Base-by-base conservation (phyloP, 164 flowering plant species). In the Malania oleifera region DNA sequence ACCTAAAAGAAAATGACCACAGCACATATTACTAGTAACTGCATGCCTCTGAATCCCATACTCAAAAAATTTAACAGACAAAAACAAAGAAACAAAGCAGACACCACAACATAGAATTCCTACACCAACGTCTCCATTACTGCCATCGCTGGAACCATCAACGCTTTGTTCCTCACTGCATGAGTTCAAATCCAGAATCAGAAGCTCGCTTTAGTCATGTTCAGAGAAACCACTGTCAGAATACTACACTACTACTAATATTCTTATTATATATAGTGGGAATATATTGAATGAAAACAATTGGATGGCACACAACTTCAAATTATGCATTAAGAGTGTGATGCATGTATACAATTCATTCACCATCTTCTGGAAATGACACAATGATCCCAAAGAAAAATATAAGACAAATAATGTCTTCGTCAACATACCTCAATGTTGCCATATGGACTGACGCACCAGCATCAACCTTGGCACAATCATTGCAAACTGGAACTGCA, bases 391-490 rank as follows among this genome's bases (percentile, higher is more conserved):
- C 5, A 14, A 18, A 3, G 35, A 27, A 12, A 24, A 5, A 27
- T 25, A 34, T 49, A 26, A 49, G 14, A 24, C 1, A 17, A 25
- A 15, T 27, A 25, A 48, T 48, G 23, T 49, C 20, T 49, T 51
- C 35, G 45, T 59, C 23, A 35, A 67, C 67, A 57, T 31, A 75
- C 80, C 76, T 75, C 51, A 67, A 54, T 40, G 60, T 28, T 14
- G 20, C 11, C 35, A 27, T 50, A 57, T 10, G 11, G 38, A 57
- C 48, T 41, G 50, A n/a, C 13, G 24, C 60, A 15, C 60, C 18
- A 1, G 35, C 50, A 57, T n/a, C 14, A 27, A n/a, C 19, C 60
- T 57, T 50, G 18, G 35, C 15, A 40, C 41, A 43, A 12, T 15
- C 35, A 54, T 38, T 37, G 9, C 60, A 37, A 26, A 57, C 48